A percentile compares a stretch with the other conserved stretches of the same genome.
These are phyloP conservation scores for Bryoerythrophyllum caledonicum DNA, from an alignment of 225 moss, liverwort and hornwort genomes.

Conservation along the genomic window DNA sequence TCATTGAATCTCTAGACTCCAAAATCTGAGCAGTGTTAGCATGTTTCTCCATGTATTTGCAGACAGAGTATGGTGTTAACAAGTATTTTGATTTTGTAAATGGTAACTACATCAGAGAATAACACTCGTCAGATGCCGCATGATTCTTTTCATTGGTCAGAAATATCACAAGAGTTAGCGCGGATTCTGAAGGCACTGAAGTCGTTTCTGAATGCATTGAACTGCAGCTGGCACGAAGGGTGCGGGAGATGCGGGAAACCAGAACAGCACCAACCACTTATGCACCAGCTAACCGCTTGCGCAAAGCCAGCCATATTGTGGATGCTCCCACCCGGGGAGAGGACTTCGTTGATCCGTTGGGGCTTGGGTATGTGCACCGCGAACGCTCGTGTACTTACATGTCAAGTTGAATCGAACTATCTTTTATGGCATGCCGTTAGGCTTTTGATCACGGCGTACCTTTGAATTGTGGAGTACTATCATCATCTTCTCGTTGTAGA, in stretches of 20 bases:
- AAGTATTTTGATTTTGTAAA: background rate
- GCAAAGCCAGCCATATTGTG: constrained; percentile 67
- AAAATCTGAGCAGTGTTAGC: background rate
- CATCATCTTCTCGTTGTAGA: constrained; percentile 3
- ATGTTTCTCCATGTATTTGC: background rate
- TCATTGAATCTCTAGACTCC: constrained; percentile 7
- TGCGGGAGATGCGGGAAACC: constrained; percentile 98
- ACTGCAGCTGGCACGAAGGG: constrained; percentile 80
- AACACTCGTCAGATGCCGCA: background rate
- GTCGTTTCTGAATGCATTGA: constrained; percentile 17
- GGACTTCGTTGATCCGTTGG: constrained; percentile 83
- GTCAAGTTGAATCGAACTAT: background rate
- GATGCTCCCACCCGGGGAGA: constrained; percentile 70
- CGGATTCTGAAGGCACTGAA: constrained; percentile 20
- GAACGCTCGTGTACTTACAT: background rate
- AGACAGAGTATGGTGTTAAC: background rate
- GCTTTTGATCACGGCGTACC: background rate
- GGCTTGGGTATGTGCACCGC: constrained; percentile 68
- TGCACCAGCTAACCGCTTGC: constrained; percentile 55
- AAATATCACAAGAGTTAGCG: background rate
- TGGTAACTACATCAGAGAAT: background rate
- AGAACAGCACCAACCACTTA: constrained; percentile 56
- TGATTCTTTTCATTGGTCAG: background rate
- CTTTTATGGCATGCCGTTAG: background rate
- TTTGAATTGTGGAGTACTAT: constrained; percentile 22